Conservation (phyloP, 2,329 filamentous ascomycete species). For the Chrysoporthe puriensis region DNA sequence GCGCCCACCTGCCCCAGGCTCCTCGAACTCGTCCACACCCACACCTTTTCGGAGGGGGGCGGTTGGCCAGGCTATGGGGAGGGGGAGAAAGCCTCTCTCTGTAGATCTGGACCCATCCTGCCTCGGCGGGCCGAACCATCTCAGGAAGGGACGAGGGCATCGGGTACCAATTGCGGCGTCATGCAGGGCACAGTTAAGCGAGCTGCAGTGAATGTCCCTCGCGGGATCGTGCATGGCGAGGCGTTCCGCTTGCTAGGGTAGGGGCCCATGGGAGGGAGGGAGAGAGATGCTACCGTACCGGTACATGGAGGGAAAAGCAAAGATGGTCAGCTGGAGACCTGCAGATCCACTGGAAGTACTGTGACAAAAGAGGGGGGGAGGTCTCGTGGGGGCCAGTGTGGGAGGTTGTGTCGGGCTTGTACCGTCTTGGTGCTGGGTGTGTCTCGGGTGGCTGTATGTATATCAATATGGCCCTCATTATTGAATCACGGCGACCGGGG, state of each 20-base stretch:
- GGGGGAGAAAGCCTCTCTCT: not conserved
- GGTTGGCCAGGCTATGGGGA: not conserved
- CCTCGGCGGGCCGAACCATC: conserved; percentile 22
- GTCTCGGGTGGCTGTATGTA: conserved; percentile 10
- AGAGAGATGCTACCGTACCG: conserved; percentile 27
- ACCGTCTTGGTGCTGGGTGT: conserved; percentile 2
- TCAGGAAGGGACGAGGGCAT: conserved; percentile 11
- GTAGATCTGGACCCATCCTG: conserved; percentile 17
- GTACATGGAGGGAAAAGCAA: conserved; percentile 25
- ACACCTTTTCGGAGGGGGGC: not conserved
- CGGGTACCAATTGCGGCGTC: conserved; percentile 8
- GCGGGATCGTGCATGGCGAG: conserved; percentile 27
- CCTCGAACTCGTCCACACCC: conserved; percentile 8
- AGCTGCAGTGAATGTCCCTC: conserved; percentile 20
- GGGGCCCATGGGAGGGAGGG: conserved; percentile 16
- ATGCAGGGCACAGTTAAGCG: conserved; percentile 25
- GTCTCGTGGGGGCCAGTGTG: conserved; percentile 24
- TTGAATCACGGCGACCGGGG: not conserved
- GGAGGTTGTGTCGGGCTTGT: conserved; percentile 6
- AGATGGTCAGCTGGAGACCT: conserved; percentile 13
- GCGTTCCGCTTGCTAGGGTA: conserved; percentile 9
- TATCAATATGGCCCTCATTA: conserved; percentile 6
- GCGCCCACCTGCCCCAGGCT: conserved; percentile 17
- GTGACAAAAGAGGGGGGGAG: conserved; percentile 20
- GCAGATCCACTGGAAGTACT: conserved; percentile 28